Conservation (phyloP, 192 early-diverging fungal species). For the Backusella westeae region DNA sequence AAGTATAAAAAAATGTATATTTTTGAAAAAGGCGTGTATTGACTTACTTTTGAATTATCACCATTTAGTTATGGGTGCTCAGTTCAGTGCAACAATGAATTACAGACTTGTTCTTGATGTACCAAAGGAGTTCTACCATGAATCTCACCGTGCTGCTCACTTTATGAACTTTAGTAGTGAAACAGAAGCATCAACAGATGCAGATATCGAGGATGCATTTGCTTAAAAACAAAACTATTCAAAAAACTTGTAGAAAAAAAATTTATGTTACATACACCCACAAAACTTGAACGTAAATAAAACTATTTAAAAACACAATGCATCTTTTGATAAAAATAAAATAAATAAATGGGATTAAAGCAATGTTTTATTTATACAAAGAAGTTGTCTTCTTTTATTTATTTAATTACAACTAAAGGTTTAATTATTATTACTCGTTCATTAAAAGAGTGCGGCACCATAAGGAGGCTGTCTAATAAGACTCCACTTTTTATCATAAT, state of each 20-base stretch:
- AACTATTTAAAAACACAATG: background rate
- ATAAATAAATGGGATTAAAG: no score
- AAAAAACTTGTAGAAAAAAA: background rate
- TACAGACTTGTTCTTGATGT: conserved; percentile 87
- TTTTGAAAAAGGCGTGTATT: no score
- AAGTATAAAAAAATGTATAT: conserved; percentile 6
- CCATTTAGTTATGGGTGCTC: conserved; percentile 82
- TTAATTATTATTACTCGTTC: background rate
- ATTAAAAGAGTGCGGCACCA: conserved; percentile 47
- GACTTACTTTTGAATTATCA: background rate
- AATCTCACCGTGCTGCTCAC: conserved; percentile 92
- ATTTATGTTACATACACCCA: background rate
- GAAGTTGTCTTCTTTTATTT: background rate
- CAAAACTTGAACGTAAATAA: background rate
- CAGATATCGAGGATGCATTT: conserved; percentile 60
- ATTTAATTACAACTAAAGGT: background rate
- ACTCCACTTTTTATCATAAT: conserved; percentile 60
- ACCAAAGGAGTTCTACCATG: conserved; percentile 97
- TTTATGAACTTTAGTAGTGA: conserved; percentile 89
- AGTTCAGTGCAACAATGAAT: conserved; percentile 89
- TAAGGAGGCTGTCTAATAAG: conserved; percentile 48
- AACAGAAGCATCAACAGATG: conserved; percentile 55
- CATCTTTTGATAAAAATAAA: no score
- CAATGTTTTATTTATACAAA: background rate
- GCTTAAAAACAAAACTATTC: conserved; percentile 33